Conservation (phyloP, 257 asterid species). For the Verbascum thapsus region DNA sequence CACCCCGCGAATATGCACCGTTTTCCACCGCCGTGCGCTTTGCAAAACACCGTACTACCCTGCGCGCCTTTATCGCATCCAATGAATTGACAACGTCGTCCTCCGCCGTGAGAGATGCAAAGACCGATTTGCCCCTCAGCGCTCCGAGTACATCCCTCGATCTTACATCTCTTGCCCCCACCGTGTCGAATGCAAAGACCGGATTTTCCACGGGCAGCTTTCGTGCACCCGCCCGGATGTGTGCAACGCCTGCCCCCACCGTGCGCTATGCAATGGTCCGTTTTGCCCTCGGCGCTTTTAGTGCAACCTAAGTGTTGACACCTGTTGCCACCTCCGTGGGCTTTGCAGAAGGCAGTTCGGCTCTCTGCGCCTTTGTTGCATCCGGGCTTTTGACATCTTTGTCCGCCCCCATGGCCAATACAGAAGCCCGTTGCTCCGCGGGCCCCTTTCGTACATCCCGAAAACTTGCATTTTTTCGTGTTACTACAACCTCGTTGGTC, state of each 20-base stretch:
- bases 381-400: constrained; percentile 89
- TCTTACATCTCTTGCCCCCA: constrained; percentile 88
- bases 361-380: constrained; percentile 95
- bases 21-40: constrained; percentile 95
- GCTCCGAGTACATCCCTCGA: constrained; percentile 84
- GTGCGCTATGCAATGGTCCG: constrained; percentile 88
- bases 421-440: constrained; percentile 93
- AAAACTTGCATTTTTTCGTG: constrained; percentile 64
- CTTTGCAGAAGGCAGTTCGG: constrained; percentile 90
- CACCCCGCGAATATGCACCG: constrained; percentile 84
- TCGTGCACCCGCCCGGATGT: constrained; percentile 61
- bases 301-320: constrained; percentile 88
- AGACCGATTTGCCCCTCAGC: constrained; percentile 91
- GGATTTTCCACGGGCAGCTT: constrained; percentile 90
- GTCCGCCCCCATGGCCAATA: constrained; percentile 96
- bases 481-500: constrained; percentile 37
- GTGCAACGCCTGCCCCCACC: constrained; percentile 91
- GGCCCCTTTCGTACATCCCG: constrained; percentile 82
- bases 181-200: constrained; percentile 94
- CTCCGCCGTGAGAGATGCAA: constrained; percentile 97
- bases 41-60: constrained; percentile 85
- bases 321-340: constrained; percentile 91
- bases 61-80: constrained; percentile 82
- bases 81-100: constrained; percentile 72
- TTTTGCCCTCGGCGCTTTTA: constrained; percentile 89